phyloP scores from a whole-genome alignment of 768 basidiomycete species.

The Tricholoma saponaceum region DNA sequence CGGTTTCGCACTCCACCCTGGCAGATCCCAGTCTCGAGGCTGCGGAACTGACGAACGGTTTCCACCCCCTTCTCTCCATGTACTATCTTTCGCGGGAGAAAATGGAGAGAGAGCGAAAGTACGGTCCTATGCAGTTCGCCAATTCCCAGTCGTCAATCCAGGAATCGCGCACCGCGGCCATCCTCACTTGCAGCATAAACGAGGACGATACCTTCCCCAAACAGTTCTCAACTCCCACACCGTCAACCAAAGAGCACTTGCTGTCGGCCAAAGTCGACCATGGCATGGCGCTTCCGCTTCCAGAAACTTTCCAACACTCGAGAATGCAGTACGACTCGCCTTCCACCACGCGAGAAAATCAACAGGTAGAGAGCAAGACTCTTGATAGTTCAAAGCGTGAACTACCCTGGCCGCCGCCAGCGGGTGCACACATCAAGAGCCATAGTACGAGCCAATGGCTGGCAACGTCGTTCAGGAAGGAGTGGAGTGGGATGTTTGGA shows the following conservation, averaged over 20 bases:
- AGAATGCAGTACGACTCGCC: slow-evolving; percentile 74
- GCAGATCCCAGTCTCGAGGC: slow-evolving; percentile 46
- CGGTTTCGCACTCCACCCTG: slow-evolving; percentile 44
- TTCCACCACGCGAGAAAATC: slow-evolving; percentile 23
- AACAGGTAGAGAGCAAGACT: slow-evolving; percentile 10
- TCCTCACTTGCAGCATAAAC: background rate
- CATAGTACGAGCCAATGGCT: slow-evolving; percentile 83
- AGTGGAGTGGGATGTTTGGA: slow-evolving; percentile 63
- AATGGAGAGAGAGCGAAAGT: slow-evolving; percentile 89
- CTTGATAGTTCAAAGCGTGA: slow-evolving; percentile 19
- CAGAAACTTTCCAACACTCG: slow-evolving; percentile 77
- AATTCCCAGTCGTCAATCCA: slow-evolving; percentile 75
- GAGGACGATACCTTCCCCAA: slow-evolving; percentile 3
- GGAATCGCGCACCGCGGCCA: slow-evolving; percentile 15
- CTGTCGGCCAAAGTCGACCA: slow-evolving; percentile 56
- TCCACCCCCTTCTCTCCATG: slow-evolving; percentile 93
- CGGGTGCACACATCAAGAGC: slow-evolving; percentile 75
- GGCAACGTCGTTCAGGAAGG: slow-evolving; percentile 35
- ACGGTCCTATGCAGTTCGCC: slow-evolving; percentile 92
- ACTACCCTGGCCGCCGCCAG: slow-evolving; percentile 67
- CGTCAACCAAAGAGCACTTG: slow-evolving; percentile 24
- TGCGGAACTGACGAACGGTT: slow-evolving; percentile 85
- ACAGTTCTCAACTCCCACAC: slow-evolving; percentile 17
- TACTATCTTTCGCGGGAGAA: slow-evolving; percentile 97
- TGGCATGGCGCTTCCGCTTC: slow-evolving; percentile 78